Evolutionary conservation across 2,329 filamentous ascomycete genomes (phyloP), one percentile per base, ranked within the genome.

Genomic region (Cladobotryum protrusum): DNA sequence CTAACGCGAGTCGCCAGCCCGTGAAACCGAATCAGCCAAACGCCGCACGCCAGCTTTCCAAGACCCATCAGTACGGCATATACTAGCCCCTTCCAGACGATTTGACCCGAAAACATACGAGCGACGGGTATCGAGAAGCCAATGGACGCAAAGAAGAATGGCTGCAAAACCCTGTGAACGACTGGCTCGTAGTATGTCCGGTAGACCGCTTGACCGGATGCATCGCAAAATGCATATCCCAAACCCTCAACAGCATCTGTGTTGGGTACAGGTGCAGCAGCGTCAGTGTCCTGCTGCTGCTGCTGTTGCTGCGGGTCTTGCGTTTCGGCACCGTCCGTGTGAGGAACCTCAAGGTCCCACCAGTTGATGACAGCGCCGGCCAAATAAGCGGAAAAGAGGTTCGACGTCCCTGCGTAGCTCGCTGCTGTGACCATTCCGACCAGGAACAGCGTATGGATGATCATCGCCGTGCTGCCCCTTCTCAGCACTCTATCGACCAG

Each of bases 121-220:
- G 77, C 79, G 29, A 92, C 84, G 0, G 87, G 87, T 1, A 93
- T 86, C 0, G 87, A 84, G 61, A 92, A 91, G 0, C 87, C 87
- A 34, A 92, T 85, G 0, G 77, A 81, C 1, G 77, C 86, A 59
- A 91, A 91, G 67, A 91, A 90, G 50, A 89, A 76, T 0, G 87
- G 86, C 45, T 81, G 81, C 0, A 91, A 63, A 0, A 90, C 70
- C 8, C 70, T 70, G 2, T 77, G 56, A 0, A 75, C 62, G 0
- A 64, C 59, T 2, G 65, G 57, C 2, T 55, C 54, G 50, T 72
- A 75, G 57, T 73, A 77, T 3, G 61, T 54, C 6, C 70, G 62
- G 49, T 71, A 76, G 0, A 69, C 57, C 4, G 57, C 56, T 3
- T 33, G 19, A n/a, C 47, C 46, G 19, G 49, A 53, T 18, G 11